Percentiles rank a stretch among this genome's conserved stretches.
Conservation (phyloP, 306 rosid species). For the Vigna mungo region DNA sequence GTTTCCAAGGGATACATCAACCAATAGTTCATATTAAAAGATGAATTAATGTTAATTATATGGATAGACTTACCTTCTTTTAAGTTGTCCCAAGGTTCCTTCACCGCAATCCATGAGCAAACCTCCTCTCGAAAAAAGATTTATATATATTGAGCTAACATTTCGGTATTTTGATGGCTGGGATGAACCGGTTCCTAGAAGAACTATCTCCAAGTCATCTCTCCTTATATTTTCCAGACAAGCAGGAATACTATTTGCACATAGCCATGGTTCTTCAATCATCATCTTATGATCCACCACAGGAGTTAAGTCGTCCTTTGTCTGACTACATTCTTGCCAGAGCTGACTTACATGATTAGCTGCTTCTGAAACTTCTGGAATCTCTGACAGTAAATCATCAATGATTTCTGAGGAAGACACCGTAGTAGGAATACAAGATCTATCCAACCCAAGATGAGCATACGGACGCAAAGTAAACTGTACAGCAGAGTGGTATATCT, state of each 20-base stretch:
- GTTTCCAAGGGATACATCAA: conserved; percentile 49
- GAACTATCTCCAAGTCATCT: conserved; percentile 95
- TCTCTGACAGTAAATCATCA: conserved; percentile 68
- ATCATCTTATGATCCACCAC: conserved; percentile 44
- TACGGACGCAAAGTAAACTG: conserved; percentile 92
- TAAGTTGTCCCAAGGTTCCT: conserved; percentile 94
- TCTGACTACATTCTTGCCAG: conserved; percentile 55
- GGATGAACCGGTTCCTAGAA: conserved; percentile 96
- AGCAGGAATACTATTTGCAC: conserved; percentile 63
- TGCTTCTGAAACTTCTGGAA: conserved; percentile 84
- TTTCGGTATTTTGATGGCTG: conserved; percentile 97
- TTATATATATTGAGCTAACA: conserved; percentile 83
- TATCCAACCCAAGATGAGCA: conserved; percentile 80
- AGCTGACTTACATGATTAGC: conserved; percentile 69
- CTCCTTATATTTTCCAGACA: conserved; percentile 83
- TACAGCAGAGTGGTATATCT: conserved; percentile 34
- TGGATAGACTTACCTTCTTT: conserved; percentile 68
- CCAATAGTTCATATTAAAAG: conserved; percentile 37
- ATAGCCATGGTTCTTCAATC: conserved; percentile 86
- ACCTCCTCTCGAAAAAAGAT: conserved; percentile 86
- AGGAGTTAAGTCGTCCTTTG: conserved; percentile 49
- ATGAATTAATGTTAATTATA: conserved; percentile 25
- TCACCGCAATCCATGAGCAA: conserved; percentile 93
- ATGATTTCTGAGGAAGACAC: conserved; percentile 61
- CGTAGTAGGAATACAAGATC: conserved; percentile 69